These are phyloP conservation scores for Aureobasidium namibiae DNA, from an alignment of 2,329 filamentous ascomycete species.

Conservation along the genomic window DNA sequence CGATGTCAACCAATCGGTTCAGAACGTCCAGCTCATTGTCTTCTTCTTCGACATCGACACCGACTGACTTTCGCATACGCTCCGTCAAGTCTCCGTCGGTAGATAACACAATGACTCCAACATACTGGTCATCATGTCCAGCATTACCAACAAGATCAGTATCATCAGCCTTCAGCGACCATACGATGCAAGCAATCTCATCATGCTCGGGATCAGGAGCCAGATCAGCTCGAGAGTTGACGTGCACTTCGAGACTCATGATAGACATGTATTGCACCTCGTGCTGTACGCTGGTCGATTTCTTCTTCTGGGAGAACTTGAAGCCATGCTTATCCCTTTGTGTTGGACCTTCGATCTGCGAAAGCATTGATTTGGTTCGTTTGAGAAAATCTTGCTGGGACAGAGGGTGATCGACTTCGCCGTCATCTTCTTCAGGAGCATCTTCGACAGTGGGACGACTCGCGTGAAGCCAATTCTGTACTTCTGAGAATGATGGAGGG, in stretches of 20 bases:
- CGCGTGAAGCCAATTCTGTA: conserved; percentile 58
- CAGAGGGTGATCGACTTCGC: conserved; percentile 24
- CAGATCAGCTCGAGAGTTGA: conserved; percentile 73
- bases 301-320: conserved; percentile 72
- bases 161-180: conserved; percentile 75
- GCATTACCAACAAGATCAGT: conserved; percentile 44
- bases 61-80: conserved; percentile 51
- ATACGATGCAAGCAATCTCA: conserved; percentile 81
- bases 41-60: conserved; percentile 65
- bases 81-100: conserved; percentile 45
- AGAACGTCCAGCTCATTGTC: conserved; percentile 75
- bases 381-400: conserved; percentile 20
- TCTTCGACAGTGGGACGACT: conserved; percentile 16
- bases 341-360: conserved; percentile 83
- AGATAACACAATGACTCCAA: conserved; percentile 63
- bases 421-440: conserved; percentile 13
- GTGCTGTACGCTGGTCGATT: conserved; percentile 68
- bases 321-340: conserved; percentile 74
- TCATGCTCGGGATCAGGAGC: conserved; percentile 87
- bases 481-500: conserved; percentile 64
- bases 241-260: conserved; percentile 88
- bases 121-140: conserved; percentile 40
- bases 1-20: conserved; percentile 77
- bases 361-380: conserved; percentile 44
- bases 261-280: conserved; percentile 92